Evolutionary conservation across 2,329 filamentous ascomycete species (phyloP).

Genomic region (Pseudopithomyces maydicus): DNA sequence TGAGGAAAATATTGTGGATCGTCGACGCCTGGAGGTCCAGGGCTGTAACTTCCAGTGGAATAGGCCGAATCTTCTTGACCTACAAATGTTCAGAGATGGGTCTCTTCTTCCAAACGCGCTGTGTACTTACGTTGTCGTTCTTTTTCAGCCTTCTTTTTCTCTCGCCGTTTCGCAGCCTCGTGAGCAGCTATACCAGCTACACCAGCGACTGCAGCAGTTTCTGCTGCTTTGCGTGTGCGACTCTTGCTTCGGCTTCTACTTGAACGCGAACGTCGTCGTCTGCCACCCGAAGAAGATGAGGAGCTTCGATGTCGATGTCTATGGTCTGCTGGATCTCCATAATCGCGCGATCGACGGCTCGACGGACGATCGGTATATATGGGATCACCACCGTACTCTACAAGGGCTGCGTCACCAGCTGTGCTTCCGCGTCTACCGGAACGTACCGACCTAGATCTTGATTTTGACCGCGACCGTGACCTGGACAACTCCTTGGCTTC

Average conservation of each 20-base stretch:
- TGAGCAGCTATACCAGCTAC: conserved; percentile 63
- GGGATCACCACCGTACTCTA: conserved; percentile 68
- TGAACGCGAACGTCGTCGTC: conserved; percentile 38
- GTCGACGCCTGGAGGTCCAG: conserved; percentile 34
- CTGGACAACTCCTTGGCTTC: conserved; percentile 55
- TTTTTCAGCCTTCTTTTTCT: conserved; percentile 60
- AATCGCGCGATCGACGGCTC: conserved; percentile 43
- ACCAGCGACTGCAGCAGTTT: conserved; percentile 62
- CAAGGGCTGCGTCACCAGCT: conserved; percentile 58
- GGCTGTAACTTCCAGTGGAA: conserved; percentile 39
- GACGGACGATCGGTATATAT: conserved; percentile 60
- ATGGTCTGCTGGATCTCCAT: conserved; percentile 49
- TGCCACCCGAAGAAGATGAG: conserved; percentile 48
- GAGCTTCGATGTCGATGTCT: conserved; percentile 50
- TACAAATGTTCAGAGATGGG: conserved; percentile 26
- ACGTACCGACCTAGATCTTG: conserved; percentile 52
- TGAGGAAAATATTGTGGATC: conserved; percentile 51
- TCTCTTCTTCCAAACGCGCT: conserved; percentile 1
- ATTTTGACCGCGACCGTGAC: conserved; percentile 46
- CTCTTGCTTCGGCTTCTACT: conserved; percentile 51
- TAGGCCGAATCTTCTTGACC: conserved; percentile 44
- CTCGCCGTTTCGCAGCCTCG: conserved; percentile 61
- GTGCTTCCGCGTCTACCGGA: conserved; percentile 51
- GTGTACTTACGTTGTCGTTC: conserved; percentile 56
- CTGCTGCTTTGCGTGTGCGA: conserved; percentile 57